A percentile compares a stretch with the other conserved stretches of the same genome.
Conservation (phyloP, 805 yeast genomes). For the Starmera amethionina region DNA sequence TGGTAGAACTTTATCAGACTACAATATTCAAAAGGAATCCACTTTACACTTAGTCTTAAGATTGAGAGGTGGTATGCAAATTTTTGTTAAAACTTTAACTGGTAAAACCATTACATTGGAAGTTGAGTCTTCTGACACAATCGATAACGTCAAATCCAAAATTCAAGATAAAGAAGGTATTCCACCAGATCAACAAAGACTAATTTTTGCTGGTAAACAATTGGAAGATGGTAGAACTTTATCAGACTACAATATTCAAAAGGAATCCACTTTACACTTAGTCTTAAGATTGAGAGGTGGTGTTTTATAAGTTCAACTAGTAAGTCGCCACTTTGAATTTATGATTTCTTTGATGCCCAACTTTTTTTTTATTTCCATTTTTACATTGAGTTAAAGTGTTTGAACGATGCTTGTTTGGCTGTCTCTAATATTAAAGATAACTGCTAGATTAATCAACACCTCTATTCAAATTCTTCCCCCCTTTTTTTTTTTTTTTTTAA, state of each 20-base stretch:
- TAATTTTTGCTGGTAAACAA: constrained; percentile 65
- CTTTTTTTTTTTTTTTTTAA: no score
- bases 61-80: no score
- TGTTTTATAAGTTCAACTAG: constrained; percentile 8
- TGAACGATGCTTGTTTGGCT: no score
- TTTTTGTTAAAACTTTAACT: constrained; percentile 98
- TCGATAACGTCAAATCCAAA: constrained; percentile 93
- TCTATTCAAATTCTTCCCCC: no score
- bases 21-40: no score
- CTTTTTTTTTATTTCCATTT: no score
- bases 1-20: no score
- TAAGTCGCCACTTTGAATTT: constrained; percentile 43
- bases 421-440: no score
- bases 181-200: constrained; percentile 88
- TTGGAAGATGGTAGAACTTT: constrained; percentile 63
- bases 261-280: constrained; percentile 61
- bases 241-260: constrained; percentile 65
- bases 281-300: constrained; percentile 73
- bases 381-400: no score
- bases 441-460: no score
- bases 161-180: constrained; percentile 97
- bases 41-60: no score
- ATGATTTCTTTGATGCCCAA: no score
- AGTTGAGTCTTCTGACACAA: constrained; percentile 96
- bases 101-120: constrained; percentile 98